Evolutionary conservation across 1,284 basidiomycete genomes (phyloP), one percentile per base, ranked within the genome.

Genomic region (Pisolithus thermaeus): DNA sequence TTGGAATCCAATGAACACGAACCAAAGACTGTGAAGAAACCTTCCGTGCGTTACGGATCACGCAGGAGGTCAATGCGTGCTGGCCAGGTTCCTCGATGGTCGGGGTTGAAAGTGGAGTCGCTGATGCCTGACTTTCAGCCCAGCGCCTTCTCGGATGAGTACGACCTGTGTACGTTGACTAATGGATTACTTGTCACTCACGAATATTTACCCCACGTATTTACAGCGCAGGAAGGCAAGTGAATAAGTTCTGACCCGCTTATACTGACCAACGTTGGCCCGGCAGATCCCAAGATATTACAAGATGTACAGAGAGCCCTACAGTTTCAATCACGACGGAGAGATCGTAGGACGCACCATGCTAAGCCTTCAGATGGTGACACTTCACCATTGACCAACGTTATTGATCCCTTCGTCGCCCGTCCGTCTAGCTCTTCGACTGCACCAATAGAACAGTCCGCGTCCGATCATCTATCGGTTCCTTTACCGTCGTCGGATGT

Each of bases 291-390:
- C 16, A 75, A 75, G 58, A 81, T 89, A 56, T 63, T 88, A 46
- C 85, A 85, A 63, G 87, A 89, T 56, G 85, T 89, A 3, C 82
- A 87, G 57, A 79, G 80, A 50, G 86, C 84, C 6, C 61, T 89
- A 39, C 79, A 79, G 51, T 67, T 86, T 47, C 87, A 87, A 64
- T 82, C 83, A 41, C 75, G 82, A 47, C 78, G 85, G 28, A 84
- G 87, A 58, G 83, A 84, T 51, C 80, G 86, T 37, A 55, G 59
- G 43, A 67, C 63, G 6, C 58, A 80, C 58, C 66, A 70, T 12
- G 56, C 62, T 5, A 66, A 70, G 54, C 64, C 69, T 12, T 62
- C 41, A 35, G 47, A 61, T 36, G 54, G 57, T 41, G 65, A 65
- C 40, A 37, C 48, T 14, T 56, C 50, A 50, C 62, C 58, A 37